Conservation (phyloP, 371 early-diverging fungal genomes). For the Funneliformis caledonium region DNA sequence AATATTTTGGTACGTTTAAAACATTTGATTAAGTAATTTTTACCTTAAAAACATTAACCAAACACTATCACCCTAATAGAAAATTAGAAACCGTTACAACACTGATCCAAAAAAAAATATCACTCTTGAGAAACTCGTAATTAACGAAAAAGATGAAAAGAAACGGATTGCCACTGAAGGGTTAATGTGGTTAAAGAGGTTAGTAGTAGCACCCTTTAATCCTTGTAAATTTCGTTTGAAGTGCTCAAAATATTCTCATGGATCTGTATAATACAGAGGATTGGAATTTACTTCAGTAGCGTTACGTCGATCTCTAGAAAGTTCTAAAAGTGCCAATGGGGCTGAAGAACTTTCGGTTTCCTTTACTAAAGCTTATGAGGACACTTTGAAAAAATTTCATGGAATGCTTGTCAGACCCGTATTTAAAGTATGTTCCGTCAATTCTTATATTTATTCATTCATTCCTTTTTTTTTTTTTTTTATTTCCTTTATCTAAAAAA, state of each 20-base stretch:
- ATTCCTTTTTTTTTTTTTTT: background rate
- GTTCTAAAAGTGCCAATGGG: slow-evolving; percentile 48
- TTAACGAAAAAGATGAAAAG: slow-evolving; percentile 72
- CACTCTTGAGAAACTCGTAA: slow-evolving; percentile 85
- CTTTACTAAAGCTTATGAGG: slow-evolving; percentile 84
- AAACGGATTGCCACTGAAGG: slow-evolving; percentile 87
- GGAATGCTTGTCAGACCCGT: slow-evolving; percentile 81
- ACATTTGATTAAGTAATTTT: background rate
- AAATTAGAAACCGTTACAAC: slow-evolving; percentile 76
- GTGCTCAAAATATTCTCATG: background rate
- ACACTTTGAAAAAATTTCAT: slow-evolving; percentile 81
- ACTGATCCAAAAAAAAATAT: slow-evolving; percentile 64
- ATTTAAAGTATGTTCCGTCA: slow-evolving; percentile 67
- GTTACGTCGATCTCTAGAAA: slow-evolving; percentile 68
- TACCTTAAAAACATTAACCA: background rate
- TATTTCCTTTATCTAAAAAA: background rate
- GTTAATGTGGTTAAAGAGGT: slow-evolving; percentile 92
- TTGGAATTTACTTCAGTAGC: slow-evolving; percentile 87
- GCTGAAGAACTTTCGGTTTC: slow-evolving; percentile 80
- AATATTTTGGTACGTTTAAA: slow-evolving; percentile 73
- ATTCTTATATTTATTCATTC: background rate
- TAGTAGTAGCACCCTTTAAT: slow-evolving; percentile 25
- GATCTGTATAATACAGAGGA: slow-evolving; percentile 57
- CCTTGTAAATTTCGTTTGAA: background rate
- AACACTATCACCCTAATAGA: slow-evolving; percentile 53